Conservation (phyloP, 805 yeast genomes). For the Kodamaea sagamina region DNA sequence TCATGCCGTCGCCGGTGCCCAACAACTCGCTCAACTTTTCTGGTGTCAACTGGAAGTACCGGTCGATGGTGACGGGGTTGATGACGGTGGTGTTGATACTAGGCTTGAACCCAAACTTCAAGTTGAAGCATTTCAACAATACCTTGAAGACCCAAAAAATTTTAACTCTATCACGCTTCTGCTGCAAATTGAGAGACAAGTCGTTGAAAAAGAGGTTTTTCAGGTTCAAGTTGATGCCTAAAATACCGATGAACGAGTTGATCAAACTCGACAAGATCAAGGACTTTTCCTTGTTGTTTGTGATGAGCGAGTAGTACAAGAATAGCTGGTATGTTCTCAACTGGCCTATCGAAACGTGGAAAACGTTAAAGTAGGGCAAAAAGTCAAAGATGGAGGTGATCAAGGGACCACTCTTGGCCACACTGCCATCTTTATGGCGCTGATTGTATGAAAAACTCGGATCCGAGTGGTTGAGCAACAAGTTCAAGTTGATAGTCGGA, state of each 20-base stretch:
- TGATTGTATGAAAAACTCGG: conserved; percentile 29
- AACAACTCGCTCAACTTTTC: conserved; percentile 41
- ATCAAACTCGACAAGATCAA: conserved; percentile 39
- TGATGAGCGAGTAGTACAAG: conserved; percentile 48
- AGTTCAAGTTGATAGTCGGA: conserved; percentile 44
- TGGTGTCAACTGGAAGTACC: conserved; percentile 47
- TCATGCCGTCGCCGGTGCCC: conserved; percentile 22
- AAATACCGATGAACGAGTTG: conserved; percentile 45
- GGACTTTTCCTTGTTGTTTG: conserved; percentile 45
- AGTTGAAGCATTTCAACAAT: conserved; percentile 42
- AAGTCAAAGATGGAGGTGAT: conserved; percentile 45
- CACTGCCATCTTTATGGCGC: conserved; percentile 8
- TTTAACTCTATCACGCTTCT: conserved; percentile 41
- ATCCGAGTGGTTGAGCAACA: conserved; percentile 38
- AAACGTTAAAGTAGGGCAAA: conserved; percentile 49
- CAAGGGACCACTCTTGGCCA: conserved; percentile 4
- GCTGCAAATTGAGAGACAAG: conserved; percentile 40
- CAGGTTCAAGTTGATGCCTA: conserved; percentile 44
- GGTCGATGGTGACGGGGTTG: conserved; percentile 48
- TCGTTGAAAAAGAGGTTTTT: conserved; percentile 48
- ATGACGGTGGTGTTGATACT: conserved; percentile 48
- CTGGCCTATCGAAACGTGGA: conserved; percentile 48
- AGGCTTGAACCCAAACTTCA: conserved; percentile 48
- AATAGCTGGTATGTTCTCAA: conserved; percentile 52
- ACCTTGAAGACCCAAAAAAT: conserved; percentile 50